phyloP scores from a whole-genome alignment of 768 basidiomycete genomes.

The Leccinum boreale region DNA sequence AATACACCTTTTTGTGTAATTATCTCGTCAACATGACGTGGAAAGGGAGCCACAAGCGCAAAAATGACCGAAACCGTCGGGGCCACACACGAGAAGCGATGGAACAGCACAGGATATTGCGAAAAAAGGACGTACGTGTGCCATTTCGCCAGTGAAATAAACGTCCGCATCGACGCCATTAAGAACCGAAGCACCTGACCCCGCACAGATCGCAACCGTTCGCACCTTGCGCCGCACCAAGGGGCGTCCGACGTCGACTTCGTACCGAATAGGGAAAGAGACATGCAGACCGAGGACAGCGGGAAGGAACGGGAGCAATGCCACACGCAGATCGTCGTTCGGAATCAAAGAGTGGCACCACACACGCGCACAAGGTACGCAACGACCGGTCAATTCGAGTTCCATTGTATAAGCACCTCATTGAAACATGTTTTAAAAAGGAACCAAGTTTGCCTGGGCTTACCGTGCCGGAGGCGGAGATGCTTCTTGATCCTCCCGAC shows the following conservation, averaged over 20 bases:
- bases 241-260: conserved; percentile 69
- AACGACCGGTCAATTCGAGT: neutral
- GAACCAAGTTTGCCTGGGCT: conserved; percentile 13
- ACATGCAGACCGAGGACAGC: conserved; percentile 1
- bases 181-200: conserved; percentile 80
- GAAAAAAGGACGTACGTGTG: conserved; percentile 58
- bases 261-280: conserved; percentile 7
- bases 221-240: conserved; percentile 34
- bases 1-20: neutral
- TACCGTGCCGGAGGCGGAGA: conserved; percentile 59
- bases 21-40: conserved; percentile 10
- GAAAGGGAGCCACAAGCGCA: neutral
- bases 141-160: conserved; percentile 91
- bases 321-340: conserved; percentile 16
- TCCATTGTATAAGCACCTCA: conserved; percentile 8
- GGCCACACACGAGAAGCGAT: conserved; percentile 1
- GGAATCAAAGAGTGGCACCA: conserved; percentile 8
- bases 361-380: neutral
- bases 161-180: conserved; percentile 73
- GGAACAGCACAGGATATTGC: conserved; percentile 9
- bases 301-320: conserved; percentile 20
- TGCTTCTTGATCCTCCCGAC: conserved; percentile 67
- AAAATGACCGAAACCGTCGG: neutral
- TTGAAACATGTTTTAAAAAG: conserved; percentile 1
- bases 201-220: conserved; percentile 87